Percentiles rank a stretch among this genome's conserved stretches.
Conservation (phyloP, 192 early-diverging fungal genomes). For the Gigaspora rosea region DNA sequence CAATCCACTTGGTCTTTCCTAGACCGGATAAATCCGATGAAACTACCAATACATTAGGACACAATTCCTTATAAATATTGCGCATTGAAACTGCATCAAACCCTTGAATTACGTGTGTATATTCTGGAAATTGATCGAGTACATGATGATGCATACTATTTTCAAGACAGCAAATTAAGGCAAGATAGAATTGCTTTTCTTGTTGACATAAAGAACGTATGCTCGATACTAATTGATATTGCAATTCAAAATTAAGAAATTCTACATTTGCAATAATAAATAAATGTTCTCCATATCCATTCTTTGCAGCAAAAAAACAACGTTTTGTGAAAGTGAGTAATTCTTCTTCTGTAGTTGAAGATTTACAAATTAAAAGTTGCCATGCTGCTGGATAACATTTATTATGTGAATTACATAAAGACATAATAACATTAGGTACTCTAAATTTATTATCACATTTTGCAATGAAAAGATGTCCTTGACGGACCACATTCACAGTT, state of each 20-base stretch:
- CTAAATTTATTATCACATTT: slow-evolving; percentile 20
- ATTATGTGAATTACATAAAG: slow-evolving; percentile 17
- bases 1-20: slow-evolving; percentile 27
- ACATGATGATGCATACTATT: slow-evolving; percentile 19
- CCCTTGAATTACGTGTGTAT: not conserved
- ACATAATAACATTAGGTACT: slow-evolving; percentile 31
- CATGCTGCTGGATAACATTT: slow-evolving; percentile 20
- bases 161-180: slow-evolving; percentile 27
- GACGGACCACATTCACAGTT: not conserved
- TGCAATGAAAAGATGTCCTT: slow-evolving; percentile 18
- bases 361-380: slow-evolving; percentile 23
- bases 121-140: slow-evolving; percentile 27
- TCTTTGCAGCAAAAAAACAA: slow-evolving; percentile 23
- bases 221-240: slow-evolving; percentile 8
- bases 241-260: slow-evolving; percentile 26
- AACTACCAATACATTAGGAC: slow-evolving; percentile 8
- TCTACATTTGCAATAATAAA: slow-evolving; percentile 30
- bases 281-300: slow-evolving; percentile 10
- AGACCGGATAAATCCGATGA: slow-evolving; percentile 15
- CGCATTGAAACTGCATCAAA: not conserved
- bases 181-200: slow-evolving; percentile 1
- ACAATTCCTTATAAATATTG: slow-evolving; percentile 12
- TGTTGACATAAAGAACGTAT: slow-evolving; percentile 6
- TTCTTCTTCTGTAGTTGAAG: slow-evolving; percentile 21
- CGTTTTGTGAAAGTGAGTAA: slow-evolving; percentile 14